phyloP scores from a whole-genome alignment of 768 basidiomycete genomes.

The Termitomyces sp. region DNA sequence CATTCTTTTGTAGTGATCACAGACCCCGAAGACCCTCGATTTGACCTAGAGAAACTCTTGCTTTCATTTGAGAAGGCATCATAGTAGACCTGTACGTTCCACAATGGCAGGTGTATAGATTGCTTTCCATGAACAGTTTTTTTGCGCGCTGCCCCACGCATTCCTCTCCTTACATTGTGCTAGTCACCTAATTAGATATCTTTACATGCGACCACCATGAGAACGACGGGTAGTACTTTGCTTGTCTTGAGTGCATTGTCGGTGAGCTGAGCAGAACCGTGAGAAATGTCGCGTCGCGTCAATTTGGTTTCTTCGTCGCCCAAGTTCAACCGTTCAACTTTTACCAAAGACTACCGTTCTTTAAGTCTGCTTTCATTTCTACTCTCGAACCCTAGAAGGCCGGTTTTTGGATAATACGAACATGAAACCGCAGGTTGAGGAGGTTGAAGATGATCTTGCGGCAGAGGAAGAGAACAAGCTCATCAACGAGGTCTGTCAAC shows the following conservation, averaged over 20 bases:
- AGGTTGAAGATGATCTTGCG: conserved; percentile 72
- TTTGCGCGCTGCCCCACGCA: conserved; percentile 1
- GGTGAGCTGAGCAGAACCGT: conserved; percentile 20
- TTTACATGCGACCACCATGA: conserved; percentile 1
- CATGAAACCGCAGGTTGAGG: conserved; percentile 54
- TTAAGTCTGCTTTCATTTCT: background rate
- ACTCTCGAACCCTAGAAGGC: background rate
- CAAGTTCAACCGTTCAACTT: background rate
- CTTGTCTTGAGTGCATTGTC: conserved; percentile 5
- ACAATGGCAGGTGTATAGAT: conserved; percentile 13
- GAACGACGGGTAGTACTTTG: conserved; percentile 2
- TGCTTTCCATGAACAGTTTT: conserved; percentile 9
- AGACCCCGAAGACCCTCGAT: conserved; percentile 91
- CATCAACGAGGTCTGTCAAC: conserved; percentile 68
- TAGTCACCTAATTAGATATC: conserved; percentile 12
- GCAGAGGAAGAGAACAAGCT: conserved; percentile 86
- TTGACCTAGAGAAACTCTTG: conserved; percentile 91
- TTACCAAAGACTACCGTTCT: background rate
- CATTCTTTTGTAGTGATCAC: conserved; percentile 62
- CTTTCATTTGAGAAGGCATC: conserved; percentile 68
- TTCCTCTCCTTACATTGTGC: conserved; percentile 9
- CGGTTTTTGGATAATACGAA: background rate
- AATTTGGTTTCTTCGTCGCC: conserved; percentile 7
- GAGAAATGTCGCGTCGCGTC: conserved; percentile 39
- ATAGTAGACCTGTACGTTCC: conserved; percentile 33